Percentiles rank a stretch among this genome's conserved stretches.
Evolutionary conservation across 352 stramenopile species (phyloP).

Genomic region (Globisporangium acanthophoron): DNA sequence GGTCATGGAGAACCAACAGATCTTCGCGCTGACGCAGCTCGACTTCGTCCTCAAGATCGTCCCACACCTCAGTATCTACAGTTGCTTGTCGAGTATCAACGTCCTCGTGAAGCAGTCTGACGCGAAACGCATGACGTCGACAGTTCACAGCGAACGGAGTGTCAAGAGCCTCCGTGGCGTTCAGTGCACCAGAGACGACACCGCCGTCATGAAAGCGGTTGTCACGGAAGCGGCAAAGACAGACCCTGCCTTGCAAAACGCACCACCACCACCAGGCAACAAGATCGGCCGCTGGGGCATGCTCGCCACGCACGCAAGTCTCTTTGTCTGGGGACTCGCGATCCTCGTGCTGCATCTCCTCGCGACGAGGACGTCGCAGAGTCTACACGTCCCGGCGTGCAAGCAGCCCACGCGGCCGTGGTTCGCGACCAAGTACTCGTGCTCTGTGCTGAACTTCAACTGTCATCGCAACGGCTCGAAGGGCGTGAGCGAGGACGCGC

Average conservation of each 20-base stretch:
- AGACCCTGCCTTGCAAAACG: background rate
- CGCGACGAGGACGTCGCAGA: slow-evolving; percentile 11
- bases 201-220: background rate
- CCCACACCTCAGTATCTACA: slow-evolving; percentile 13
- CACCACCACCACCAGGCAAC: slow-evolving; percentile 1
- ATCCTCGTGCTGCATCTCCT: slow-evolving; percentile 13
- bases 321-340: slow-evolving; percentile 11
- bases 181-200: background rate
- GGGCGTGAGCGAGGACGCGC: slow-evolving; percentile 7
- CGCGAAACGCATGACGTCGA: background rate
- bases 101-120: slow-evolving; percentile 4
- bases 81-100: slow-evolving; percentile 8
- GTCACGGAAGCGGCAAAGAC: background rate
- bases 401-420: slow-evolving; percentile 19
- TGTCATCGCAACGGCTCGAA: slow-evolving; percentile 19
- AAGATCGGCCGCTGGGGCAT: slow-evolving; percentile 4
- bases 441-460: slow-evolving; percentile 31
- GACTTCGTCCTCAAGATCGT: slow-evolving; percentile 16
- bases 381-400: slow-evolving; percentile 10
- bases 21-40: slow-evolving; percentile 5
- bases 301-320: slow-evolving; percentile 4
- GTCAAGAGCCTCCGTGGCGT: background rate
- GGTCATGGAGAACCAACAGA: slow-evolving; percentile 10
- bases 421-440: slow-evolving; percentile 24
- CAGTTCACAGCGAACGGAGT: background rate